Evolutionary conservation across 2,329 filamentous ascomycete genomes (phyloP).

Genomic region (Juglanconis oblonga): DNA sequence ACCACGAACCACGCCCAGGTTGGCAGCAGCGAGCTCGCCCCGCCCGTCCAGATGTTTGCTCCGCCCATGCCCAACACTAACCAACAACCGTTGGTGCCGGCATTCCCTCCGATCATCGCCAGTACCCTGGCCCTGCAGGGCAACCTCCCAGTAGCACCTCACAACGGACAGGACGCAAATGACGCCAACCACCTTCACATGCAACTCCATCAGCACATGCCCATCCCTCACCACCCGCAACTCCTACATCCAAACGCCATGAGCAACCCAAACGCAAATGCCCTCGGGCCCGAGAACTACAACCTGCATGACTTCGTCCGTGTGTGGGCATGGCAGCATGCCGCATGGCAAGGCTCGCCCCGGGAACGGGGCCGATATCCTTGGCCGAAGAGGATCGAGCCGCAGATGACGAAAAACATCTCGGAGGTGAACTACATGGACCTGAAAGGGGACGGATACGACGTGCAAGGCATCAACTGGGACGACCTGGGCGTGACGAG

Average conservation of each 20-base stretch:
- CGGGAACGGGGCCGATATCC: constrained; percentile 26
- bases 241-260: constrained; percentile 28
- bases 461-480: constrained; percentile 62
- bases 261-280: constrained; percentile 31
- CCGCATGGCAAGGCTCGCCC: constrained; percentile 24
- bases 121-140: background rate
- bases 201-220: background rate
- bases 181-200: constrained; percentile 3
- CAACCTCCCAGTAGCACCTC: background rate
- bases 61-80: background rate
- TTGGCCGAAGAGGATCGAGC: constrained; percentile 32
- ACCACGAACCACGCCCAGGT: background rate
- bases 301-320: constrained; percentile 49
- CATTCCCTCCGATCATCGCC: background rate
- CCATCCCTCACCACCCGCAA: constrained; percentile 4
- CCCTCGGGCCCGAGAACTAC: constrained; percentile 47
- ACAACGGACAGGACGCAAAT: constrained; percentile 1
- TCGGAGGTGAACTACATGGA: constrained; percentile 37
- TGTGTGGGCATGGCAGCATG: constrained; percentile 41
- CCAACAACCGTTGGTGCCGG: background rate
- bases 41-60: background rate
- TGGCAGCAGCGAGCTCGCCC: background rate
- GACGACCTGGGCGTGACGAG: constrained; percentile 48
- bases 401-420: constrained; percentile 21
- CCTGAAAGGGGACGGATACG: constrained; percentile 52